Base-by-base conservation (phyloP, 2,329 filamentous ascomycete genomes). In the Ceratocystis albifundus region DNA sequence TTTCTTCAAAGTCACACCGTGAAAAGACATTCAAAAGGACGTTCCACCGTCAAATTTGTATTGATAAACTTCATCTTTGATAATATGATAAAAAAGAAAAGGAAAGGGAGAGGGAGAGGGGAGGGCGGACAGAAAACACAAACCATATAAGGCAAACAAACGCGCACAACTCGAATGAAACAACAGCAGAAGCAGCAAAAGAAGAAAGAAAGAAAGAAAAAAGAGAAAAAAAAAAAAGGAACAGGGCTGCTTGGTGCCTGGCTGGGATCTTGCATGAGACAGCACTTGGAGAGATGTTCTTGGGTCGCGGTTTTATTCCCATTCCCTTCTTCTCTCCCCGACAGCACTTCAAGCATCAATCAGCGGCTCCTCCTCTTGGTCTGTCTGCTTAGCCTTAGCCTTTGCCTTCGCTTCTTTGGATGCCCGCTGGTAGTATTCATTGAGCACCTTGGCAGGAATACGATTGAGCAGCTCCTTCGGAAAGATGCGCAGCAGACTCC, bases 401-500 rank as follows among this genome's bases (percentile, higher is more conserved):
- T 87, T 87, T 69, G 78, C 78, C 78, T 88, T 87, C 69, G 82
- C 77, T 69, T 85, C 82, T 72, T 81, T 81, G 63, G 82, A 78
- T 66, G 84, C 83, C 71, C 88, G 82, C 74, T 87, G 84, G 77
- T 93, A 94, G 79, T 85, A 94, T 76, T 93, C 89, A 73, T 91
- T 87, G 72, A 94, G 83, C 55, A 90, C 75, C 80, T 91, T 90
- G 80, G 85, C 85, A 68, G 89, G 89, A 74, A 94, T 91, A 78
- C 95, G 90, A 81, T 99, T 99, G 72, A 99, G 88, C 71, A 96
- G 80, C 73, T 99, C 94, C 85, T 96, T 96, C 77, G 93, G 93
- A 82, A 93, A 99, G 77, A 99, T 96, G 71, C 94, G 87, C 71
- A 99, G 86, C 76, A 99, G 79, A 74, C 90, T 93, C 94, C 94